Conservation (phyloP, 2,329 filamentous ascomycete genomes). For the Knoxdaviesia proteae region DNA sequence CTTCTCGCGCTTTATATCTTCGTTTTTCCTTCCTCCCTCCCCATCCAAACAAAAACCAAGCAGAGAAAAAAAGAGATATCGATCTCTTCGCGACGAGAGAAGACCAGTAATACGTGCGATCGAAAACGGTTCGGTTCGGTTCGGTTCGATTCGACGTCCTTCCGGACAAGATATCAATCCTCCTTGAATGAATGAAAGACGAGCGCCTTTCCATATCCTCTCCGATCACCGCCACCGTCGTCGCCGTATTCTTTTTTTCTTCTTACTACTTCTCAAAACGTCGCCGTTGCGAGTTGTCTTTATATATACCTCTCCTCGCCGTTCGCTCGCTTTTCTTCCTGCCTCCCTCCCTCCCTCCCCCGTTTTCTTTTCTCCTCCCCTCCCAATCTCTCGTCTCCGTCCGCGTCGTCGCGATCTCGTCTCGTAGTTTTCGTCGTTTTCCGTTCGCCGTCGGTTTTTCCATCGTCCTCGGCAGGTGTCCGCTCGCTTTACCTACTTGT, state of each 20-base stretch:
- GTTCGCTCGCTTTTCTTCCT: conserved; percentile 6
- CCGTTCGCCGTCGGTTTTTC: conserved; percentile 12
- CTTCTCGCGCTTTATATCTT: conserved; percentile 1
- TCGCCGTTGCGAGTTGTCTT: no score
- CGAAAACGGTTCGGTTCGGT: no score
- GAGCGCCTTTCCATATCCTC: neutral
- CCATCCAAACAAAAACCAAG: conserved; percentile 7
- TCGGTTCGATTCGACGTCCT: no score
- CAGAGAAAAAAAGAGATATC: neutral
- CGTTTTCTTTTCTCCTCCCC: neutral
- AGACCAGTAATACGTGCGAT: no score
- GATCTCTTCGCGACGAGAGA: no score
- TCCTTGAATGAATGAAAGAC: no score
- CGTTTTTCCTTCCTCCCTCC: conserved; percentile 12
- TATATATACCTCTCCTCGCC: conserved; percentile 4
- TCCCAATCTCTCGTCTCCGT: neutral
- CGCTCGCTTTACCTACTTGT: conserved; percentile 9
- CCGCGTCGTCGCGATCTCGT: neutral
- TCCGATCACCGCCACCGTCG: neutral
- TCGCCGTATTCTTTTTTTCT: no score
- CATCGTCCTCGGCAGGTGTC: conserved; percentile 11
- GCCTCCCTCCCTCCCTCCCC: neutral
- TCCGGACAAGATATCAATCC: no score
- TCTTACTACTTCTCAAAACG: no score
- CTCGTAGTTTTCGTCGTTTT: conserved; percentile 14